Conservation (phyloP, 768 basidiomycete genomes). For the Kondoa subrosea region DNA sequence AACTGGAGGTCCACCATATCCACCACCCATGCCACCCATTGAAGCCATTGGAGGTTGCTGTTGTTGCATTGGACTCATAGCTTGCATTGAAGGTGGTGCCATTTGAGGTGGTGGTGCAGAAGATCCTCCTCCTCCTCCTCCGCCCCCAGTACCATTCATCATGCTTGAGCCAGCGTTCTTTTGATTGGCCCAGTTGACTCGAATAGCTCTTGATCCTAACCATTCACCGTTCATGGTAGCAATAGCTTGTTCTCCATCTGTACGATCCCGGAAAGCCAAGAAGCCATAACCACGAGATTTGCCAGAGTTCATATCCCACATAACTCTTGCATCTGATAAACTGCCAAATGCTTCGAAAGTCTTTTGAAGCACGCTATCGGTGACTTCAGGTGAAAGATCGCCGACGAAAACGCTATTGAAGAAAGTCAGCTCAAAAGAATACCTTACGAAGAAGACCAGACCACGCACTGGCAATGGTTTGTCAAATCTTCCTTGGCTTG, state of each 20-base stretch:
- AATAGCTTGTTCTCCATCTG: constrained; percentile 97
- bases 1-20: constrained; percentile 42
- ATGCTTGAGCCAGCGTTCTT: constrained; percentile 44
- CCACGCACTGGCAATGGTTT: constrained; percentile 57
- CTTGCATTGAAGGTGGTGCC: constrained; percentile 4
- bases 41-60: background rate
- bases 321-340: constrained; percentile 91
- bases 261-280: constrained; percentile 95
- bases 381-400: constrained; percentile 98
- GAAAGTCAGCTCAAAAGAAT: background rate
- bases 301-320: constrained; percentile 99
- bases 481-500: constrained; percentile 93
- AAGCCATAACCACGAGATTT: constrained; percentile 97
- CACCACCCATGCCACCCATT: background rate
- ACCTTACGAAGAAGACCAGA: background rate
- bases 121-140: constrained; percentile 19
- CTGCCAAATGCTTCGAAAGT: constrained; percentile 95
- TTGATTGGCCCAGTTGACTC: constrained; percentile 99
- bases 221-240: constrained; percentile 99
- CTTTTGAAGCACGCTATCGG: constrained; percentile 87
- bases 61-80: constrained; percentile 14
- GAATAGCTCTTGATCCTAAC: constrained; percentile 92
- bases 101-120: constrained; percentile 5
- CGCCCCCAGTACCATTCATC: constrained; percentile 21
- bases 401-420: constrained; percentile 81